Evolutionary conservation across 2,329 filamentous ascomycete species (phyloP).

Genomic region (Pochonia chlamydosporia): DNA sequence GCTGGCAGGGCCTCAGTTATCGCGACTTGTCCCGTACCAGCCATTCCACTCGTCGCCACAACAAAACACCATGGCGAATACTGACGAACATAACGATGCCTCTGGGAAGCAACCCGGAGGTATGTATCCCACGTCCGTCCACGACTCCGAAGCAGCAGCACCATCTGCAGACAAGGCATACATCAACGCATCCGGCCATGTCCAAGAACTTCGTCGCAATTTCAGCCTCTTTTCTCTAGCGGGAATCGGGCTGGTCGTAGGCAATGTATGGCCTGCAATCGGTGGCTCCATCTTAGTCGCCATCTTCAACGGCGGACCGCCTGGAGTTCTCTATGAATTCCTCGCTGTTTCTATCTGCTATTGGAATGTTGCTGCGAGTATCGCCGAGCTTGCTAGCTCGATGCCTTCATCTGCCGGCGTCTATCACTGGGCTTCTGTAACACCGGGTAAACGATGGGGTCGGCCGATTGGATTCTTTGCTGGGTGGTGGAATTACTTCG

Average conservation of each 20-base stretch:
- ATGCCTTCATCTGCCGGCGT: conserved; percentile 57
- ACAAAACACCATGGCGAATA: too few relatives aligned
- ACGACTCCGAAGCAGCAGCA: not conserved
- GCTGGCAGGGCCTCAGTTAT: too few relatives aligned
- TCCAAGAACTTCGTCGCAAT: conserved; percentile 31
- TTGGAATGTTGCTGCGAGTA: conserved; percentile 50
- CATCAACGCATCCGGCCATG: conserved; percentile 35
- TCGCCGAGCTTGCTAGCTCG: conserved; percentile 55
- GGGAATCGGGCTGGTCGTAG: conserved; percentile 34
- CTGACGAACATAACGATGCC: too few relatives aligned
- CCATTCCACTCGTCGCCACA: too few relatives aligned
- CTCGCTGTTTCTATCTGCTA: conserved; percentile 44
- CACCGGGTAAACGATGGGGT: conserved; percentile 44
- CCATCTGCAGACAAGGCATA: not conserved
- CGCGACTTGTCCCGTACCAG: too few relatives aligned
- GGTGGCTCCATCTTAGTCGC: conserved; percentile 41
- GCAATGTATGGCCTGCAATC: conserved; percentile 38
- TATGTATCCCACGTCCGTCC: not conserved
- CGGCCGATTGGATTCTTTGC: conserved; percentile 41
- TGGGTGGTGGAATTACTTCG: conserved; percentile 40
- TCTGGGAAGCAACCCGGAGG: not conserved
- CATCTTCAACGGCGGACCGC: conserved; percentile 55
- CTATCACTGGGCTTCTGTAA: conserved; percentile 57
- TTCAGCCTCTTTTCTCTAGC: conserved; percentile 36
- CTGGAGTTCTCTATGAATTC: conserved; percentile 59